Evolutionary conservation across 345 rosid genomes (phyloP).

Genomic region (Cardiospermum halicacabum): DNA sequence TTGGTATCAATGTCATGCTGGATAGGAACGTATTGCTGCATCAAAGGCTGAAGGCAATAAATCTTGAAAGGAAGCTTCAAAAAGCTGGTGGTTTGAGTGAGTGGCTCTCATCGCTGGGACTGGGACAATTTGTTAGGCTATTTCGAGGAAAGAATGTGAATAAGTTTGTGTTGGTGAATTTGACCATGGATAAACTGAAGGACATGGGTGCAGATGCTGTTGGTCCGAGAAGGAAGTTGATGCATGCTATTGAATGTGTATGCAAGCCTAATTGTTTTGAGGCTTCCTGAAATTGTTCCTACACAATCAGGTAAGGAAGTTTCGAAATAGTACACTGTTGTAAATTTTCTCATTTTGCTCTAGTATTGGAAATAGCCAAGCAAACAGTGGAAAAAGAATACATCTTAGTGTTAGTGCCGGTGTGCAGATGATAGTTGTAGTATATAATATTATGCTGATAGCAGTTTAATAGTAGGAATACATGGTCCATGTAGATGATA

Average conservation of each 20-base stretch:
- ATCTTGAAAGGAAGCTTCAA: constrained; percentile 70
- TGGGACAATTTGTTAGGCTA: constrained; percentile 70
- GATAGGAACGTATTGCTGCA: constrained; percentile 35
- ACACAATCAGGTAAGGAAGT: too few relatives aligned
- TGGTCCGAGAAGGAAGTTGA: constrained; percentile 89
- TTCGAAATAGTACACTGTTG: too few relatives aligned
- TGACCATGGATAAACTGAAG: constrained; percentile 91
- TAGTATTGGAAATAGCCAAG: not conserved
- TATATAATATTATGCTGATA: too few relatives aligned
- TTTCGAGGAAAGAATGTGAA: constrained; percentile 49
- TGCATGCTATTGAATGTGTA: constrained; percentile 86
- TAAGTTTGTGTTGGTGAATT: constrained; percentile 70
- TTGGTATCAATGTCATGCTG: constrained; percentile 31
- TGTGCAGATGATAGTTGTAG: not conserved
- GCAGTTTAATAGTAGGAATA: too few relatives aligned
- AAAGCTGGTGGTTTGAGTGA: constrained; percentile 73
- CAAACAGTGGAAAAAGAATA: too few relatives aligned
- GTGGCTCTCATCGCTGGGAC: constrained; percentile 76
- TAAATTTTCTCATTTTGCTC: not conserved
- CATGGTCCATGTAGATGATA: too few relatives aligned
- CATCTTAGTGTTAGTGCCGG: not conserved
- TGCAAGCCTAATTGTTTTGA: constrained; percentile 57
- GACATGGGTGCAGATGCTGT: constrained; percentile 94
- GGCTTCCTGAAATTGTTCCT: constrained; percentile 26
- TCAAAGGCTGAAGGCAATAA: constrained; percentile 59